Percentiles rank a stretch among this genome's conserved stretches.
Evolutionary conservation across 208 protist genomes (phyloP).

Genomic region (Leishmania braziliensis): DNA sequence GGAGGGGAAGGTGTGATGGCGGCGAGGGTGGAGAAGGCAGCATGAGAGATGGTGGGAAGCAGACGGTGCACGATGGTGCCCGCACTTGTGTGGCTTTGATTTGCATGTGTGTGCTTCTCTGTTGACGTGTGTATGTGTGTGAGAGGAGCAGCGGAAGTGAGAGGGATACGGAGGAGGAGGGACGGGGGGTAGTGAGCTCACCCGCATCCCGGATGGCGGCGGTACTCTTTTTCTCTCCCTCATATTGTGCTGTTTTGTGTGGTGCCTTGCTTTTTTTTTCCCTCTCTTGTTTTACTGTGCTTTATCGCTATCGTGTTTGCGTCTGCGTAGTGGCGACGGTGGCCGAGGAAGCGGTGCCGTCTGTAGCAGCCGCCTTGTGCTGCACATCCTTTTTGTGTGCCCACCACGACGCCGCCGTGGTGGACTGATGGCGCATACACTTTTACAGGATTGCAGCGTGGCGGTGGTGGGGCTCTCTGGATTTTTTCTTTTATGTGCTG

Average conservation of each 20-base stretch:
- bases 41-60: neutral
- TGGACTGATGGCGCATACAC: neutral
- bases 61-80: neutral
- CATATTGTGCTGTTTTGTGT: neutral
- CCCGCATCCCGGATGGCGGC: neutral
- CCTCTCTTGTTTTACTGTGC: neutral
- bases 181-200: neutral
- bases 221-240: neutral
- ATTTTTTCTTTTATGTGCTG: conserved; percentile 2
- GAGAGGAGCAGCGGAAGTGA: neutral
- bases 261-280: neutral
- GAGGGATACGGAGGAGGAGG: neutral
- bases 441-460: neutral
- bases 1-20: conserved; percentile 19
- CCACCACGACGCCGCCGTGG: neutral
- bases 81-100: neutral
- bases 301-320: neutral
- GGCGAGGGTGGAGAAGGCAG: neutral
- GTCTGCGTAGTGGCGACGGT: neutral
- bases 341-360: neutral
- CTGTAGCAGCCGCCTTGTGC: neutral
- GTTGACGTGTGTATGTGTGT: neutral
- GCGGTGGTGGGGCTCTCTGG: neutral
- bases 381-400: neutral
- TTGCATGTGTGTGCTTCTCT: neutral